Base-by-base conservation (phyloP, 1,284 basidiomycete species). In the Inonotus hispidus region DNA sequence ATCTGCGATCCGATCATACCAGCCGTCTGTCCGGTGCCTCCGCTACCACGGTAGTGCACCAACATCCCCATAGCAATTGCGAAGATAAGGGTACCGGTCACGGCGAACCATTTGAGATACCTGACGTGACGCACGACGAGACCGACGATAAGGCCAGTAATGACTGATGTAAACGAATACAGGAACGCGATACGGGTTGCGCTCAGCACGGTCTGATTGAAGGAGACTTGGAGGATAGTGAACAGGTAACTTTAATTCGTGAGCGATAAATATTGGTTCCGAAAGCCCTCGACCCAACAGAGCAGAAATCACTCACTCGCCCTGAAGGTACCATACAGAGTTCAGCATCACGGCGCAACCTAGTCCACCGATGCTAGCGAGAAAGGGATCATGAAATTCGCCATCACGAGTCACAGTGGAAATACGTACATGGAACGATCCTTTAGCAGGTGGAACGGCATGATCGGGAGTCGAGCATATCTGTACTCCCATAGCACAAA, bases 51-150 rank as follows among this genome's bases (percentile, higher is more conserved):
- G 71, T 66, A 77, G 35, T 70, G 70, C 60, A 76, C 72, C 32
- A 79, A 67, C 1, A 78, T 66, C 32, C 76, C 76, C 61, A 76
- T 75, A 7, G 73, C 73, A 32, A 77, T 61, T 41, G 71, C 65
- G 70, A 71, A 74, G 41, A 75, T 61, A 38, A 68, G 68, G 14
- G 72, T 66, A 53, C 68, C 68, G 45, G 68, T 61, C 32, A 76
- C 68, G 63, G 73, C 70, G 66, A 75, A 73, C 35, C 64, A 69
- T 67, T 77, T 76, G 63, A 76, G 64, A 50, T 72, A 69, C 37
- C 72, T 68, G 29, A 75, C 68, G 53, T 68, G 63, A 65, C 71
- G 70, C 32, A 73, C 70, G 21, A 74, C 65, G 49, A 74, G 43
- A 52, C 74, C 73, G 49, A 75, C 65, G n/a, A 55, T 49, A 55